Evolutionary conservation across 2,329 filamentous ascomycete genomes (phyloP), one percentile per base, ranked within the genome.

Genomic region (Phialocephala sp.): DNA sequence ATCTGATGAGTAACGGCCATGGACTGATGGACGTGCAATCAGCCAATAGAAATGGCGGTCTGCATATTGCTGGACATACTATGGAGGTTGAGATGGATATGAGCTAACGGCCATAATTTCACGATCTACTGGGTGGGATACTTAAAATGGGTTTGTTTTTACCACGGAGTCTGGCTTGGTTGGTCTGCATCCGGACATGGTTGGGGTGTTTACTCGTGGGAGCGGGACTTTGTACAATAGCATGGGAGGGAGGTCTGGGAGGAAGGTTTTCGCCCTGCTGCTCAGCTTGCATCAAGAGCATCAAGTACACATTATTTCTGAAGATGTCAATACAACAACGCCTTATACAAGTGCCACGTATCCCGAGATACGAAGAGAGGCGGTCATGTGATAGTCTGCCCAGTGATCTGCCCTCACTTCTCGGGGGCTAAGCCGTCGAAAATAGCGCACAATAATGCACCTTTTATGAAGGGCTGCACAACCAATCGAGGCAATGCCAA

Each of bases 1-100:
- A 35, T 32, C 12, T 35, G 24, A 54, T 54, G 27, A 54, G 32
- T 54, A 54, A 32, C 27, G 50, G 55, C 35, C 55, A 39, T 15
- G 32, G 55, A 39, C n/a, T 57, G 36, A 39, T 57, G 35, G 55
- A 57, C 20, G 20, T 57, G 55, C 32, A 37, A 20, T 20, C 27
- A 36, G 27, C 5, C 12, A 56, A 20, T 45, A 54, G 65, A 60
- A 69, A 70, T 41, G 60, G 47, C 60, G 60, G 50, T 55, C 59
- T 66, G 39, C 32, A 61, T 41, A 52, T 50, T 45, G 41, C 63
- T 60, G 41, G 43, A 32, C 68, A 71, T 15, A 68, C 69, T 22
- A 47, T 73, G 35, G 78, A 79, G 54, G 72, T 80, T 32, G 79
- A 81, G 60, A 80, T 81, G 79, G 79, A 80, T 66, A 79, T 81